Evolutionary conservation across 495 filamentous ascomycete species (phyloP), one percentile per base, ranked within the genome.

Genomic region (Penicillium pulvis): DNA sequence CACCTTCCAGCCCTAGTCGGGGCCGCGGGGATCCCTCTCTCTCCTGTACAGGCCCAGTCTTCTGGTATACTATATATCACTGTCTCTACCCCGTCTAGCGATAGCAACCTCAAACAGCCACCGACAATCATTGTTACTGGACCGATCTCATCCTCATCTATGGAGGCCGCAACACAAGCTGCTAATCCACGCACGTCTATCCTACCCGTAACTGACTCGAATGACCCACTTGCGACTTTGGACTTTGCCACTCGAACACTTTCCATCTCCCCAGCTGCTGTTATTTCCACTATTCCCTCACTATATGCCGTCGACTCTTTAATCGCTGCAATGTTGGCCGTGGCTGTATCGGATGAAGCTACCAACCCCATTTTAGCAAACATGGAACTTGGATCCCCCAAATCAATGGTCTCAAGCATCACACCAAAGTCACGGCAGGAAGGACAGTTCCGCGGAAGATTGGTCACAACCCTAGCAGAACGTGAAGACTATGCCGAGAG

Each of bases 241-340:
- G 81, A 84, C 53, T 74, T 85, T 30, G 67, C 67, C 44, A 79
- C 78, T 17, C 74, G 70, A 48, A 78, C 76, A 2, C 71, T 81
- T 0, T 73, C 75, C 12, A 75, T 85, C 19, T 76, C 74, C 10
- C 76, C 78, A 4, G 75, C 71, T 10, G 63, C 80, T 0, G 74
- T 76, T 17, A 64, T 67, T 14, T 64, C 71, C 6, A 76, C 72
- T 6, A 75, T 85, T 23, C 77, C 77, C 2, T 86, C 84, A 41
- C 79, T 90, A 41, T 92, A 91, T 64, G 77, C 90, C 4, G 81
- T 92, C n/a, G 90, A 93, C 68, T 89, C 90, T 0, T 79, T 84
- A 2, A 79, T 90, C 9, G 81, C 85, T 3, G 87, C 89, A 0
- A 75, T 92, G 14, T 67, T 92, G 33, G 77, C 90, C 12, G 88